Percentiles rank a stretch among this genome's conserved stretches.
Evolutionary conservation across 345 rosid species (phyloP).

Genomic region (Gossypioides kirkii): DNA sequence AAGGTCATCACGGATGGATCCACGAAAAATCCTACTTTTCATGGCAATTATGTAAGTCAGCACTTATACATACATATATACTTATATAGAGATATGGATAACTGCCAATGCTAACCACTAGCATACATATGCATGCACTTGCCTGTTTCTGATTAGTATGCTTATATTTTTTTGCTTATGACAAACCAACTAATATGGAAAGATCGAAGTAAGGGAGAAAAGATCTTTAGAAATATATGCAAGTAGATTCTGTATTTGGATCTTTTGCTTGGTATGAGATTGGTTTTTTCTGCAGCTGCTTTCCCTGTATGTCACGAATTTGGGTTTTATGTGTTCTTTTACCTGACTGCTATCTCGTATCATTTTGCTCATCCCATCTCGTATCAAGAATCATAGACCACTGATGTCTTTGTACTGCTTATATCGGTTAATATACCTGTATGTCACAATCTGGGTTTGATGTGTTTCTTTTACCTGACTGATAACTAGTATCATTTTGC

Average conservation of each 20-base stretch:
- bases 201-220: background rate
- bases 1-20: conserved; percentile 76
- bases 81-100: too few species aligned
- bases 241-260: background rate
- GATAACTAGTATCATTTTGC: background rate
- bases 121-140: background rate
- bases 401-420: background rate
- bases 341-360: background rate
- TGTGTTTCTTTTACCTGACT: background rate
- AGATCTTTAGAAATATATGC: background rate
- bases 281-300: too few species aligned
- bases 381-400: background rate
- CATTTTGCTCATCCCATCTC: background rate
- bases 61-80: background rate
- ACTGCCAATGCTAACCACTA: background rate
- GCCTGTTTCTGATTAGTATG: background rate
- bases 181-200: background rate
- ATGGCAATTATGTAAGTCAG: conserved; percentile 86
- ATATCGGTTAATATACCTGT: too few species aligned
- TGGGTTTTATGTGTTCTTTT: background rate
- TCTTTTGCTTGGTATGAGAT: background rate
- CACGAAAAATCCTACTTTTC: conserved; percentile 75
- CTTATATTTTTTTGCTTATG: background rate
- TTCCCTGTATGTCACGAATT: background rate
- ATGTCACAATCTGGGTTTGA: background rate